Percentiles rank a stretch among this genome's conserved stretches.
Evolutionary conservation across 163 green algal species (phyloP).

Genomic region (Scenedesmus sp.): DNA sequence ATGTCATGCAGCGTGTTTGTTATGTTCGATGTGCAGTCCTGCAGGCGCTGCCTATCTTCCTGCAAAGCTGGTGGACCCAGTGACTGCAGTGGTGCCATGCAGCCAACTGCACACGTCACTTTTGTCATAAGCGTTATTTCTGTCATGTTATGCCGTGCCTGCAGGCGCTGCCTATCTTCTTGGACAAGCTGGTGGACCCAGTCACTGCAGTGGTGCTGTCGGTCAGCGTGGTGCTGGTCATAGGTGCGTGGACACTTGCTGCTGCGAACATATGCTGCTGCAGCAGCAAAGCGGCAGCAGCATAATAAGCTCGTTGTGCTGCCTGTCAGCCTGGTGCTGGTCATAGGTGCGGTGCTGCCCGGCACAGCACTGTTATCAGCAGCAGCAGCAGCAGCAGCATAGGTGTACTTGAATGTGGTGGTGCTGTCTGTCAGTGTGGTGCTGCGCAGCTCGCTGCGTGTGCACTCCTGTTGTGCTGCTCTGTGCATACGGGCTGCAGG

Average conservation of each 20-base stretch:
- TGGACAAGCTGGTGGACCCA: conserved; percentile 90
- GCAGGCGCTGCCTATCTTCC: too few species aligned
- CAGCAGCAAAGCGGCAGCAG: not conserved
- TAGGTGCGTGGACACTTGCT: conserved; percentile 67
- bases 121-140: too few species aligned
- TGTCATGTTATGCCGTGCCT: not conserved
- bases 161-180: conserved; percentile 92
- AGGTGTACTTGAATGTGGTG: too few species aligned
- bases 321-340: too few species aligned
- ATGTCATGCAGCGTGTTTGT: not conserved
- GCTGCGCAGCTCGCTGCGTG: too few species aligned
- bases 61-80: too few species aligned
- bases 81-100: too few species aligned
- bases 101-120: not conserved
- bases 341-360: too few species aligned
- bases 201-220: conserved; percentile 87
- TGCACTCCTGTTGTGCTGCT: not conserved
- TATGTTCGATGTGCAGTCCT: not conserved
- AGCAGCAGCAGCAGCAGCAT: too few species aligned
- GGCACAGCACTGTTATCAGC: too few species aligned
- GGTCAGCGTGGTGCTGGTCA: conserved; percentile 93
- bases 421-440: too few species aligned
- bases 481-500: too few species aligned
- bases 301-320: not conserved
- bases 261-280: not conserved